Percentiles rank a stretch among this genome's conserved stretches.
phyloP scores from a whole-genome alignment of 257 asterid genomes.

The Gentiana straminea region DNA sequence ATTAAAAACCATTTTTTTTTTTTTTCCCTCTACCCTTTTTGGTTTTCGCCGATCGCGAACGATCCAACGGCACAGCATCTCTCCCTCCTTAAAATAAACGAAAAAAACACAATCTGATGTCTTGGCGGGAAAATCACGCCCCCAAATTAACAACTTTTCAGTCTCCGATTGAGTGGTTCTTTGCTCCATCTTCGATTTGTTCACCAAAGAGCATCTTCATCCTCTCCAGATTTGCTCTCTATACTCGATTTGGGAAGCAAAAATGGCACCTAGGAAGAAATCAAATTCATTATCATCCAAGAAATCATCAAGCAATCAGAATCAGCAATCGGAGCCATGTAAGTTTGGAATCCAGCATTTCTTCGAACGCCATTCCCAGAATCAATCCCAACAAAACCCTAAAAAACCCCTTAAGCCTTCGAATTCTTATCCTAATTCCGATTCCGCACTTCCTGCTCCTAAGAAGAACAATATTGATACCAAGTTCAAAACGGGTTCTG shows the following conservation, averaged over 20 bases:
- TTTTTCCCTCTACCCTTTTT: no score
- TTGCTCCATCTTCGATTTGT: not conserved
- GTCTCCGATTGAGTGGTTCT: not conserved
- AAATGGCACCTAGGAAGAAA: constrained; percentile 82
- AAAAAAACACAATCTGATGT: not conserved
- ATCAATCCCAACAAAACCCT: constrained; percentile 27
- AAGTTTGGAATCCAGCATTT: constrained; percentile 91
- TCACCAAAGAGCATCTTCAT: constrained; percentile 3
- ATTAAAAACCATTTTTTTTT: no score
- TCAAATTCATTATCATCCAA: constrained; percentile 36
- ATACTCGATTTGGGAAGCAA: not conserved
- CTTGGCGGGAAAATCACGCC: constrained; percentile 27
- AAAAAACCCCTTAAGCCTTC: constrained; percentile 12
- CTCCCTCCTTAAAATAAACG: constrained; percentile 15
- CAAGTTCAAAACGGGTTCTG: constrained; percentile 7
- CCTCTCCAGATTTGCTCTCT: not conserved
- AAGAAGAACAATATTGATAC: constrained; percentile 16
- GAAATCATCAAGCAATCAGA: constrained; percentile 38
- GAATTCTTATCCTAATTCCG: constrained; percentile 15
- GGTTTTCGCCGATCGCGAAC: no score
- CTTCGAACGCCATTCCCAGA: constrained; percentile 80
- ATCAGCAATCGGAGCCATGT: constrained; percentile 56
- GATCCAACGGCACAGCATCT: constrained; percentile 13
- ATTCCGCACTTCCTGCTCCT: constrained; percentile 9
- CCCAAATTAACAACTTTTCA: not conserved